Conservation (phyloP, 2,329 filamentous ascomycete genomes). For the Tricladium varicosporioides region DNA sequence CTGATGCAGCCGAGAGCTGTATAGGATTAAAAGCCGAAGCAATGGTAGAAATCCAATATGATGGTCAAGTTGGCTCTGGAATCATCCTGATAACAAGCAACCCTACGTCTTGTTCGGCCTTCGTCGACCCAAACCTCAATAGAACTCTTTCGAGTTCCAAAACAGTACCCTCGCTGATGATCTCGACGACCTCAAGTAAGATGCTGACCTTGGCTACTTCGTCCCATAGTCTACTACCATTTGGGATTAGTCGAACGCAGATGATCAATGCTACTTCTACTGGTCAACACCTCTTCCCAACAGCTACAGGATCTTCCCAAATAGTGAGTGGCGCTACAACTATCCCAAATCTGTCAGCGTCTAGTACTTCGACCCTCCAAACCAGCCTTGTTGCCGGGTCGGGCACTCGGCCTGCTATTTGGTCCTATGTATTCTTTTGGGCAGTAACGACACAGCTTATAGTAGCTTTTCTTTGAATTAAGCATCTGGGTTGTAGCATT, state of each 20-base stretch:
- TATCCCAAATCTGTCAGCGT: conserved; percentile 3
- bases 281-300: conserved; percentile 4
- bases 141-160: background rate
- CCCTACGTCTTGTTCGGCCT: conserved; percentile 9
- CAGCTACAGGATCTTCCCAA: conserved; percentile 11
- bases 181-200: background rate
- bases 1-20: conserved; percentile 10
- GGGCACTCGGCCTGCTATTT: conserved; percentile 5
- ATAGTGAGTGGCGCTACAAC: conserved; percentile 4
- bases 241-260: conserved; percentile 14
- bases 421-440: conserved; percentile 12
- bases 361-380: conserved; percentile 4
- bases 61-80: conserved; percentile 15
- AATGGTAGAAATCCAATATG: conserved; percentile 17
- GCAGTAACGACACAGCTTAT: conserved; percentile 5
- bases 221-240: conserved; percentile 11
- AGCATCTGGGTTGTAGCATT: conserved; percentile 15
- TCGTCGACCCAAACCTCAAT: background rate
- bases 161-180: background rate
- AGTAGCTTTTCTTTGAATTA: conserved; percentile 9
- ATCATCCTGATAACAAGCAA: conserved; percentile 15
- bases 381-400: conserved; percentile 5
- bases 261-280: conserved; percentile 12
- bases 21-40: conserved; percentile 13
- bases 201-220: conserved; percentile 1